Evolutionary conservation across 2,329 filamentous ascomycete species (phyloP), one percentile per base, ranked within the genome.

Genomic region (Alternaria triticina): DNA sequence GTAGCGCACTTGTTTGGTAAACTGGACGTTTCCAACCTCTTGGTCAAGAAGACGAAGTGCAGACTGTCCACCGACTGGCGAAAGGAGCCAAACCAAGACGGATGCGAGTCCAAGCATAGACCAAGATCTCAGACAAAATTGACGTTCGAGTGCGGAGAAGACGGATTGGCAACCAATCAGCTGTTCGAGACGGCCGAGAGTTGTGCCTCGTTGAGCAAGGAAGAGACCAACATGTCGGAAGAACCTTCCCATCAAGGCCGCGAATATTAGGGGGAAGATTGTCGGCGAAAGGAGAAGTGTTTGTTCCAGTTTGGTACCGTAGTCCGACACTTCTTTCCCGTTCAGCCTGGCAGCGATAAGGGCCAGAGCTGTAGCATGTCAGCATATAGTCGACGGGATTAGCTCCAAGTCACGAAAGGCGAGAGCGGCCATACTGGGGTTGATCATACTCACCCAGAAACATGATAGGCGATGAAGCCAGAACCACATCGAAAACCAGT

Each of bases 1-100:
- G 43, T 75, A 77, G 12, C 68, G 61, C 10, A 70, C 33, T 2
- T 66, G 66, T 17, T 45, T 62, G 22, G 60, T 69, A 6, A 63
- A 64, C 10, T 59, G 40, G 8, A 70, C 46, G n/a, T 64, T 52
- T 10, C 60, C 49, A 5, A 27, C 49, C 43, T 76, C 68, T 40
- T 66, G 63, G 13, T 61, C 49, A 5, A 75, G 49, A 5, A 77
- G 54, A 13, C 75, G 70, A n/a, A 77, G 67, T 2, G 74, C 72
- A 15, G 74, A 72, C 49, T 76, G 75, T 11, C 74, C 75, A 12
- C 75, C 74, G 12, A 77, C 62, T 1, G 75, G 74, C 6, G 75
- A 76, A 8, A 76, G 64, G 2, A 75, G 61, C 75, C 74, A 77
- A 2, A 76, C 27, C 3, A 75, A 43, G 33, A 70, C 66, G 6